Evolutionary conservation across 78 protist species (phyloP).

Genomic region (Dictyostelium purpureum): DNA sequence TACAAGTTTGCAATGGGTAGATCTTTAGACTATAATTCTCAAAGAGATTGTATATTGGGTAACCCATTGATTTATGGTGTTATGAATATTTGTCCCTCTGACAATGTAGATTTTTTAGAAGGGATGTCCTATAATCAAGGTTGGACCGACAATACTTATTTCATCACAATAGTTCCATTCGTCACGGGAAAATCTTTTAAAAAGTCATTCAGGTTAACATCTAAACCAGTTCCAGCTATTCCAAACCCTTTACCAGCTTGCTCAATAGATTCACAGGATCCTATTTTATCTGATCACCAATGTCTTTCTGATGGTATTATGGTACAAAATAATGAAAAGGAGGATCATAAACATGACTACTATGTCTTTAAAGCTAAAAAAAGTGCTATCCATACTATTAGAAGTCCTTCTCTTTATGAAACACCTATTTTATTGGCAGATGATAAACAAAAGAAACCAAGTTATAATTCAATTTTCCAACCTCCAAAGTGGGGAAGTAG

Average conservation of each 20-base stretch:
- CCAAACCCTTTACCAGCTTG: background rate
- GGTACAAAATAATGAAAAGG: background rate
- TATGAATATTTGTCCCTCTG: slow-evolving; percentile 45
- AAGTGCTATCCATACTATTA: background rate
- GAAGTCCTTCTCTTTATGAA: slow-evolving; percentile 25
- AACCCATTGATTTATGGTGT: background rate
- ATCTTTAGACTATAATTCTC: background rate
- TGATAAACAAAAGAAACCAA: background rate
- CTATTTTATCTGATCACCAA: background rate
- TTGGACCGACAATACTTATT: slow-evolving; percentile 41
- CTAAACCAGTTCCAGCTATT: background rate
- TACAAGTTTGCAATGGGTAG: background rate
- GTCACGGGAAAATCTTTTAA: background rate
- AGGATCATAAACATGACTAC: background rate
- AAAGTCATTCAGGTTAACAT: background rate
- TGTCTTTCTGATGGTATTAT: slow-evolving; percentile 49
- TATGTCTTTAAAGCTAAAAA: background rate
- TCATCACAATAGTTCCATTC: background rate
- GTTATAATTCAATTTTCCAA: background rate
- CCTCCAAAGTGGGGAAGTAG: background rate
- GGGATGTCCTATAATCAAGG: background rate
- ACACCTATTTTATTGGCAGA: slow-evolving; percentile 5
- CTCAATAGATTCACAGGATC: background rate
- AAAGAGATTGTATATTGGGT: background rate
- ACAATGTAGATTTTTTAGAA: background rate